Evolutionary conservation across 768 basidiomycete genomes (phyloP), one percentile per base, ranked within the genome.

Genomic region (Pleurotus salmoneostramineus): DNA sequence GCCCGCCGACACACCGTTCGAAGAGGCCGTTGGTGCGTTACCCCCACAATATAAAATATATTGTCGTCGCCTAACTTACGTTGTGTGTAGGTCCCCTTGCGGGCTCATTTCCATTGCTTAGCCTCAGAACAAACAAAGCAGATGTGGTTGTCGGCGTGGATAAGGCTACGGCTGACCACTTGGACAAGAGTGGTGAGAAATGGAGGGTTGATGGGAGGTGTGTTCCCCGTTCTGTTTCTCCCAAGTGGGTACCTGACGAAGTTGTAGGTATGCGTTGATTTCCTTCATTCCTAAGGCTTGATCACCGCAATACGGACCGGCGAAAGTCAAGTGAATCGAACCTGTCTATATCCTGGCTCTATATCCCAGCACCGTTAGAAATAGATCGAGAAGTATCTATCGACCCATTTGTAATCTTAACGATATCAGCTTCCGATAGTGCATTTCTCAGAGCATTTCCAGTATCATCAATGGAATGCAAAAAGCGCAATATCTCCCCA

Each of bases 91-190:
- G 94, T 4, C 90, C 91, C 2, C 71, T 98, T 7, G 83, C 84
- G 0, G 89, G 91, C 1, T 74, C 85, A 6, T 91, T 96, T 72
- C 88, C 90, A 0, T 67, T 97, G 6, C 72, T 98, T 27, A 93
- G 91, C 65, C 73, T 98, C 58, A 82, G 96, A 14, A 98, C 96
- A 0, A 93, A 89, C 77, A 99, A 99, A 70, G 96, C 96, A 0
- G 95, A 98, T 66, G 94, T 97, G 2, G 89, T 87, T 5, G 93
- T 92, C 27, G 96, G 93, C 0, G 77, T 99, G 2, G 72, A 80
- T 0, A 77, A 84, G 62, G 87, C 86, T 0, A 72, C 84, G 1
- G 92, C 84, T 0, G 87, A 89, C 60, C 73, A 77, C 50, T 72
- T 95, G 3, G 89, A 94, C 64, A 70, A 71, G 33, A 80, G 76